A percentile compares a stretch with the other conserved stretches of the same genome.
phyloP scores from a whole-genome alignment of 140 eudicot species.

The Cichorium intybus region DNA sequence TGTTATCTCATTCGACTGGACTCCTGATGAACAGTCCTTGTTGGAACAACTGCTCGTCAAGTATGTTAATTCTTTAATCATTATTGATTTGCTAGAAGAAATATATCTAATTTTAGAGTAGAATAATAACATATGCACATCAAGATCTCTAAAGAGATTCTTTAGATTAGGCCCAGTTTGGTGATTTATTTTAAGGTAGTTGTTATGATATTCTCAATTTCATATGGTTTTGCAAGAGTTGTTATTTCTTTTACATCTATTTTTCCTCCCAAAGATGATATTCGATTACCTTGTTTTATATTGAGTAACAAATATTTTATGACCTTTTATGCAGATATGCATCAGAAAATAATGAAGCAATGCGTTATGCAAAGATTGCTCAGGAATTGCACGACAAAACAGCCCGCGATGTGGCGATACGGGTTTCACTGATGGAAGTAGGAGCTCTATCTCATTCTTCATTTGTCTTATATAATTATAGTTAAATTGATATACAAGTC shows the following conservation, averaged over 20 bases:
- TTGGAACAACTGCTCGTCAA: conserved; percentile 45
- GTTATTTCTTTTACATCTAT: too few relatives aligned
- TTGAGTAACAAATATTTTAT: too few relatives aligned
- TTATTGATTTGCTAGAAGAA: too few relatives aligned
- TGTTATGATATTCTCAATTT: too few relatives aligned
- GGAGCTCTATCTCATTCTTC: conserved; percentile 11
- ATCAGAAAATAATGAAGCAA: conserved; percentile 33
- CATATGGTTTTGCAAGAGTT: too few relatives aligned
- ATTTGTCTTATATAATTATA: background rate
- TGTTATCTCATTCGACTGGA: conserved; percentile 44
- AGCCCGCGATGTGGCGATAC: conserved; percentile 63
- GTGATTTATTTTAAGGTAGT: too few relatives aligned
- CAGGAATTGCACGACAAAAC: conserved; percentile 50
- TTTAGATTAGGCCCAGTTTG: too few relatives aligned
- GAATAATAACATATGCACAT: background rate
- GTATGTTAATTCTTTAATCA: background rate
- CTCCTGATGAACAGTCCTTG: conserved; percentile 50
- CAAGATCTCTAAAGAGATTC: too few relatives aligned
- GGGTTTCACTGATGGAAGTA: conserved; percentile 60
- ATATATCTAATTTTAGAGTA: too few relatives aligned
- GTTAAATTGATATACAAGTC: background rate
- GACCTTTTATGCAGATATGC: conserved; percentile 46
- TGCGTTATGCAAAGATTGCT: conserved; percentile 68
- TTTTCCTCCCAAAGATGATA: too few relatives aligned
- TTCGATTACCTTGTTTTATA: too few relatives aligned